These are phyloP conservation scores for Noccaea caerulescens DNA, from an alignment of 345 rosid species.

Conservation along the genomic window DNA sequence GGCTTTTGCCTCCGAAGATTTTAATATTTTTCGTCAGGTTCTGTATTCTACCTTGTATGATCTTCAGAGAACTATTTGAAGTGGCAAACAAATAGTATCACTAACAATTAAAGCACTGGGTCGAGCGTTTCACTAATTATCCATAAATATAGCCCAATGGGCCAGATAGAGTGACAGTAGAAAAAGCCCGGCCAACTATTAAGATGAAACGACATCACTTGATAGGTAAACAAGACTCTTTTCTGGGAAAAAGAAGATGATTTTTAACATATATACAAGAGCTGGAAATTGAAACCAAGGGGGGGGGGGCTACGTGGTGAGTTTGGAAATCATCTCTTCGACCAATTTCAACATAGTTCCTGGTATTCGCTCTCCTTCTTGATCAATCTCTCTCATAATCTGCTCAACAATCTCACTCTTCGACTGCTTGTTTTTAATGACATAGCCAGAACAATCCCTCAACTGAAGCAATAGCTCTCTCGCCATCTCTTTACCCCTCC, in stretches of 20 bases:
- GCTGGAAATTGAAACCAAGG: not conserved
- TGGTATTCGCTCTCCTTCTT: conserved; percentile 54
- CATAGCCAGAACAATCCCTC: conserved; percentile 56
- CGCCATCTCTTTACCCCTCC: conserved; percentile 66
- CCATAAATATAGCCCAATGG: not conserved
- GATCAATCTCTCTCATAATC: conserved; percentile 75
- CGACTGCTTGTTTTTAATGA: conserved; percentile 42
- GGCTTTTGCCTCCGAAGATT: too few relatives aligned
- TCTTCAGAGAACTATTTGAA: too few relatives aligned
- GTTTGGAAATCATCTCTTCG: conserved; percentile 82
- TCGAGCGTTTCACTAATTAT: not conserved
- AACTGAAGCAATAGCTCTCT: conserved; percentile 63
- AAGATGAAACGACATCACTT: not conserved
- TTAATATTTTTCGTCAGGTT: too few relatives aligned
- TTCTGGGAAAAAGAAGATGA: not conserved
- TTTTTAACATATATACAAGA: conserved; percentile 14
- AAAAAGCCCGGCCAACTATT: not conserved
- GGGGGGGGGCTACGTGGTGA: conserved; percentile 50
- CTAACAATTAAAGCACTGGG: not conserved
- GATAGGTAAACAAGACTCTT: not conserved
- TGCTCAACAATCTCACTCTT: conserved; percentile 58
- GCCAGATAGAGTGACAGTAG: not conserved
- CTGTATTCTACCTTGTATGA: too few relatives aligned
- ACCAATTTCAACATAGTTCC: conserved; percentile 60
- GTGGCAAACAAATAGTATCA: too few relatives aligned